Evolutionary conservation across 495 filamentous ascomycete genomes (phyloP).

Genomic region (Xylaria intraflava): DNA sequence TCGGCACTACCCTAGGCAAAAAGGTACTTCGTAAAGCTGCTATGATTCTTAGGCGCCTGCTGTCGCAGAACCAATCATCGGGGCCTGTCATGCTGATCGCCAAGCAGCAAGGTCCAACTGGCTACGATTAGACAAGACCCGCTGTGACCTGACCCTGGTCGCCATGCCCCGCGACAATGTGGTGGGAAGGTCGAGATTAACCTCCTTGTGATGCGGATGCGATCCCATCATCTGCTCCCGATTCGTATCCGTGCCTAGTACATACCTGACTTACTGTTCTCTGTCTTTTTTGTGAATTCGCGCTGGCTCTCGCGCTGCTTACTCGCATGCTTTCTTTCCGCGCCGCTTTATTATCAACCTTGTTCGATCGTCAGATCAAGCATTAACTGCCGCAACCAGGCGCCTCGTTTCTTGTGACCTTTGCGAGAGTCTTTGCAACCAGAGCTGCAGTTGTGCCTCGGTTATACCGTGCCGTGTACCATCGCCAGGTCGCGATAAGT

Average conservation of each 20-base stretch:
- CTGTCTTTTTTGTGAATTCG: not conserved
- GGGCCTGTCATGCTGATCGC: not conserved
- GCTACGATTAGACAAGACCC: not conserved
- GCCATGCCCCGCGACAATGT: conserved; percentile 3
- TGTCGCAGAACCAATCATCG: conserved; percentile 4
- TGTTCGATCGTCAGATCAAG: no score
- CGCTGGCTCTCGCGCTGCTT: not conserved
- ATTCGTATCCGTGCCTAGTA: no score
- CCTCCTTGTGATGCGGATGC: not conserved
- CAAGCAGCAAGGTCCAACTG: not conserved
- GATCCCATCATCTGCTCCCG: not conserved
- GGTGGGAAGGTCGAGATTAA: no score
- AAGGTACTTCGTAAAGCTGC: not conserved
- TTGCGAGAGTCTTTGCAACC: not conserved
- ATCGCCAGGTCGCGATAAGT: conserved; percentile 9
- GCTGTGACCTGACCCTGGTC: conserved; percentile 1
- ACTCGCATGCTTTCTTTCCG: not conserved
- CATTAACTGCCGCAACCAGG: no score
- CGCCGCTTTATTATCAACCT: no score
- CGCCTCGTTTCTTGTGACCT: no score
- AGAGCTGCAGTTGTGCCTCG: not conserved
- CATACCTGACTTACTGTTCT: not conserved
- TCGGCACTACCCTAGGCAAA: not conserved
- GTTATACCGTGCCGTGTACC: not conserved
- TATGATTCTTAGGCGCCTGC: conserved; percentile 4